Conservation (phyloP, 2,329 filamentous ascomycete genomes). For the Drechslerella stenobrocha region DNA sequence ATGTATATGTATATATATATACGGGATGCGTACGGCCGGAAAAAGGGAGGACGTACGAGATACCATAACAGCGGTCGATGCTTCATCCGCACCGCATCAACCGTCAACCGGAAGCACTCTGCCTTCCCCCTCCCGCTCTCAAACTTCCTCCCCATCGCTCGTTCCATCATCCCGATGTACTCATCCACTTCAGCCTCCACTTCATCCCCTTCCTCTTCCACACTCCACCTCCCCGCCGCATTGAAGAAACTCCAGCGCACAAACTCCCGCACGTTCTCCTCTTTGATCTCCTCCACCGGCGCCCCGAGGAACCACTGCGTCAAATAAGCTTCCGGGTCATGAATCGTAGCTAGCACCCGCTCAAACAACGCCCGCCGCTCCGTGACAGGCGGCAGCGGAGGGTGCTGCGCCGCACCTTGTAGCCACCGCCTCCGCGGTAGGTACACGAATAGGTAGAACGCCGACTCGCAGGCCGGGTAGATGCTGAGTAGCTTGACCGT, state of each 20-base stretch:
- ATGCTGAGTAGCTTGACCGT: slow-evolving; percentile 56
- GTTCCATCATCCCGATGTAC: slow-evolving; percentile 62
- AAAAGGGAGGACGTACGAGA: slow-evolving; percentile 55
- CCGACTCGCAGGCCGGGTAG: slow-evolving; percentile 60
- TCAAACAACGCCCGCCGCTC: slow-evolving; percentile 61
- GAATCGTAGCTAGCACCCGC: slow-evolving; percentile 61
- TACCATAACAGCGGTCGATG: slow-evolving; percentile 65
- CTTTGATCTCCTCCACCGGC: slow-evolving; percentile 60
- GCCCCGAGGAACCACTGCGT: slow-evolving; percentile 65
- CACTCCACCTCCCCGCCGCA: slow-evolving; percentile 56
- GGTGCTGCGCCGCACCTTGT: slow-evolving; percentile 61
- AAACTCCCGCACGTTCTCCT: slow-evolving; percentile 66
- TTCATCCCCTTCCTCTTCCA: slow-evolving; percentile 49
- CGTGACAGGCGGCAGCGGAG: slow-evolving; percentile 57
- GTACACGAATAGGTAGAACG: slow-evolving; percentile 63
- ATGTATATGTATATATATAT: slow-evolving; percentile 12
- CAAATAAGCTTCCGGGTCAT: slow-evolving; percentile 62
- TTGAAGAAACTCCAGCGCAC: slow-evolving; percentile 66
- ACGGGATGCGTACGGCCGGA: neutral
- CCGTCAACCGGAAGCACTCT: slow-evolving; percentile 62
- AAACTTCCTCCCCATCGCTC: slow-evolving; percentile 60
- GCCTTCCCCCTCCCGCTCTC: slow-evolving; percentile 61
- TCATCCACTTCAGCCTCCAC: slow-evolving; percentile 59
- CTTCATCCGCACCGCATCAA: slow-evolving; percentile 64
- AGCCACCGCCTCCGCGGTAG: slow-evolving; percentile 61